Conservation (phyloP, 2,329 filamentous ascomycete species). For the Ceratocystis cubensis region DNA sequence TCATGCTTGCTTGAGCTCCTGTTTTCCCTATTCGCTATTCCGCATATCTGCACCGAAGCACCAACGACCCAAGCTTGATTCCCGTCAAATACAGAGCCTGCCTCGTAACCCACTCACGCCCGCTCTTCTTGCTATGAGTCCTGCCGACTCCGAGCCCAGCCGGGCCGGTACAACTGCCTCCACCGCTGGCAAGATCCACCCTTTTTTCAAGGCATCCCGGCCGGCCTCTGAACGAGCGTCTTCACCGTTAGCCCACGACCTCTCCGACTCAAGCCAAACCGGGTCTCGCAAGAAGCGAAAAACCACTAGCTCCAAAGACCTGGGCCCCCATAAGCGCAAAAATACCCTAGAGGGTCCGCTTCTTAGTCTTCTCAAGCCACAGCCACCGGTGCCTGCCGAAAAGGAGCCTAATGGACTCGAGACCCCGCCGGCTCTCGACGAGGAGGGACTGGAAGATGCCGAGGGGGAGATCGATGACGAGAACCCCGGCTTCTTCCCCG, state of each 20-base stretch:
- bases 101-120: not conserved
- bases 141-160: not conserved
- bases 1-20: not conserved
- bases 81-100: not conserved
- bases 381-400: not conserved
- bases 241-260: constrained; percentile 4
- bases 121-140: not conserved
- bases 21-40: not conserved
- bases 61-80: not conserved
- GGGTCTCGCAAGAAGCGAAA: constrained; percentile 19
- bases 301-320: constrained; percentile 4
- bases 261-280: constrained; percentile 13
- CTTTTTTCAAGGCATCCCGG: constrained; percentile 18
- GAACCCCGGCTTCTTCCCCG: constrained; percentile 6
- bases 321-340: not conserved
- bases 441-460: constrained; percentile 16
- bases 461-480: constrained; percentile 19
- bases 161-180: not conserved
- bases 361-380: constrained; percentile 17
- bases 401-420: constrained; percentile 8
- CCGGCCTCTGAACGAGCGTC: constrained; percentile 8
- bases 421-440: constrained; percentile 8
- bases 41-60: not conserved
- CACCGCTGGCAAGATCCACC: constrained; percentile 13
- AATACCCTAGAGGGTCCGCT: constrained; percentile 14